Evolutionary conservation across 208 protist species (phyloP), one percentile per base, ranked within the genome.

Genomic region (Phytomonas francai): DNA sequence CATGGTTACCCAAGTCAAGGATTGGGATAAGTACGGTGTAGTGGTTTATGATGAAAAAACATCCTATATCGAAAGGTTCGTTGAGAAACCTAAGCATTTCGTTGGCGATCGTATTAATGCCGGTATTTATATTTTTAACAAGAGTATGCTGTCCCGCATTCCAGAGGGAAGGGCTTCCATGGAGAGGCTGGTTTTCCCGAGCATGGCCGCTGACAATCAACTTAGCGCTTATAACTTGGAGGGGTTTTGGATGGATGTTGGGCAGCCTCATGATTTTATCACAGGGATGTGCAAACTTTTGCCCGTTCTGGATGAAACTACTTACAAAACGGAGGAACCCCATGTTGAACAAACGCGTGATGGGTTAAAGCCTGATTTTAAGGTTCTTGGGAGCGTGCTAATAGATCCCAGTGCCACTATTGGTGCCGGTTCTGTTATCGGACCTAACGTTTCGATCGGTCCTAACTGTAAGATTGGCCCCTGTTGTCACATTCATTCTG

Each of bases 211-310:
- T 6, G 90, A 95, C 12, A 72, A 76, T n/a, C 69, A 98, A 73
- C 88, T 99, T n/a, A 98, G 85, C 79, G 87, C 85, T 54, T 98
- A 98, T 82, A 89, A 94, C 66, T 85, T 99, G 14, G 80, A 92
- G 36, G 94, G 97, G 39, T 98, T 98, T 79, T 99, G 98, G 98
- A 99, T 98, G 94, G 97, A 99, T 70, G 88, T 99, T 64, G 98
- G 97, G 59, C 89, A 99, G 80, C 98, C 98, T 4, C 82, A 84
- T 31, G 97, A 98, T 74, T 99, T 87, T 78, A 89, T 98, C 63
- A 59, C 67, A 11, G 97, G 96, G 22, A 89, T 93, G 63, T 61
- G 58, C 34, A 89, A 97, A 66, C 97, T 91, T 72, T 86, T 99
- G 51, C 67, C 78, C 30, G 83, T 77, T 19, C 74, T 96, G n/a